A percentile compares a stretch with the other conserved stretches of the same genome.
These are phyloP conservation scores for Arthrinium phaeospermum DNA, from an alignment of 2,329 filamentous ascomycete genomes.

Conservation along the genomic window DNA sequence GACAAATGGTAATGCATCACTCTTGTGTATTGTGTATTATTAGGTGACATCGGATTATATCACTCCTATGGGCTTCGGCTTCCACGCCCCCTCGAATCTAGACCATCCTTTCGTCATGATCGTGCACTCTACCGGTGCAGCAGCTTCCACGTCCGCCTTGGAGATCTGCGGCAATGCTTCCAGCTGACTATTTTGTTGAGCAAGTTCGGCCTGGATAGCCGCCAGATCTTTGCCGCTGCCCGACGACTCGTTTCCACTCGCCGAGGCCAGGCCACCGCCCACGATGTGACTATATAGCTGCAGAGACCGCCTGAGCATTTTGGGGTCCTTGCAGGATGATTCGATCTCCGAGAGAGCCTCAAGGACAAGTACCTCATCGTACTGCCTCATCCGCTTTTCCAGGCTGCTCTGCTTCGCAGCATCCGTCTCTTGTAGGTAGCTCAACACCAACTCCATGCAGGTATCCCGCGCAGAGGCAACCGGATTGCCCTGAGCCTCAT, in stretches of 20 bases:
- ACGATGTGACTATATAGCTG: constrained; percentile 51
- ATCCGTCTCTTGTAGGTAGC: constrained; percentile 41
- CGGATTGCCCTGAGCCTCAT: constrained; percentile 17
- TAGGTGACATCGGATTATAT: constrained; percentile 31
- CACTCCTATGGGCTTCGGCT: constrained; percentile 63
- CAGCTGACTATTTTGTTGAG: constrained; percentile 30
- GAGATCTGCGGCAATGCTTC: constrained; percentile 25
- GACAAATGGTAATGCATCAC: not conserved
- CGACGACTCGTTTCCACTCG: constrained; percentile 16
- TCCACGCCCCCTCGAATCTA: constrained; percentile 58
- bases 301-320: constrained; percentile 50
- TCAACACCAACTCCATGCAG: constrained; percentile 44
- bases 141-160: not conserved
- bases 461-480: constrained; percentile 21
- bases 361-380: constrained; percentile 45
- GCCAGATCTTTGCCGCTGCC: not conserved
- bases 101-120: constrained; percentile 49
- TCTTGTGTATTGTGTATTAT: not conserved
- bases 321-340: constrained; percentile 47
- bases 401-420: constrained; percentile 27
- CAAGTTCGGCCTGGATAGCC: not conserved
- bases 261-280: constrained; percentile 26
- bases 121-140: constrained; percentile 26
- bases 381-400: constrained; percentile 41
- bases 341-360: constrained; percentile 46